Evolutionary conservation across 176 grass and related monocot species (phyloP).

Genomic region (Carex cristatella): DNA sequence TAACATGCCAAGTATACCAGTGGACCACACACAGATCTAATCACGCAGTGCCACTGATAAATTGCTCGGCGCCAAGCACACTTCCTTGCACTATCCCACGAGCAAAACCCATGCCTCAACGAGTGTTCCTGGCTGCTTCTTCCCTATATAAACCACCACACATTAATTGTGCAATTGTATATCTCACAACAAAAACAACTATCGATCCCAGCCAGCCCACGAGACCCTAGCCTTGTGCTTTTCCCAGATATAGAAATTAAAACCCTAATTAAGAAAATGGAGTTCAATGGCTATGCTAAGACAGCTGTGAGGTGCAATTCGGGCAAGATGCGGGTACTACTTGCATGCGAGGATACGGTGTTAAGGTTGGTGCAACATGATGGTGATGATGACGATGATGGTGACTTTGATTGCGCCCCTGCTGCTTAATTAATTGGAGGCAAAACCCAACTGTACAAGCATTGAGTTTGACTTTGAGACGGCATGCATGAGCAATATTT

Average conservation of each 20-base stretch:
- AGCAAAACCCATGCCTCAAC: too few species aligned
- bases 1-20: too few species aligned
- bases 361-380: constrained; percentile 31
- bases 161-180: too few species aligned
- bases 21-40: too few species aligned
- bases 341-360: not conserved
- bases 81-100: too few species aligned
- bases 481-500: not conserved
- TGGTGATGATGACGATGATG: constrained; percentile 56
- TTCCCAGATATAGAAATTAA: not conserved
- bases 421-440: constrained; percentile 39
- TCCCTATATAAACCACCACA: too few species aligned
- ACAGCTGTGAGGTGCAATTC: not conserved
- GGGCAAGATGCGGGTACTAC: not conserved
- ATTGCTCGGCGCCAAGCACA: too few species aligned
- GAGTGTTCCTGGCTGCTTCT: too few species aligned
- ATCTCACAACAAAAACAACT: too few species aligned
- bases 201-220: not conserved
- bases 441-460: not conserved
- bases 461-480: not conserved
- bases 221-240: not conserved
- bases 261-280: not conserved
- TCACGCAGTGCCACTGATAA: too few species aligned
- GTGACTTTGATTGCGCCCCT: constrained; percentile 59
- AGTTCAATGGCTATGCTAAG: not conserved